phyloP scores from a whole-genome alignment of 495 filamentous ascomycete species.

The Xylaria acuta region DNA sequence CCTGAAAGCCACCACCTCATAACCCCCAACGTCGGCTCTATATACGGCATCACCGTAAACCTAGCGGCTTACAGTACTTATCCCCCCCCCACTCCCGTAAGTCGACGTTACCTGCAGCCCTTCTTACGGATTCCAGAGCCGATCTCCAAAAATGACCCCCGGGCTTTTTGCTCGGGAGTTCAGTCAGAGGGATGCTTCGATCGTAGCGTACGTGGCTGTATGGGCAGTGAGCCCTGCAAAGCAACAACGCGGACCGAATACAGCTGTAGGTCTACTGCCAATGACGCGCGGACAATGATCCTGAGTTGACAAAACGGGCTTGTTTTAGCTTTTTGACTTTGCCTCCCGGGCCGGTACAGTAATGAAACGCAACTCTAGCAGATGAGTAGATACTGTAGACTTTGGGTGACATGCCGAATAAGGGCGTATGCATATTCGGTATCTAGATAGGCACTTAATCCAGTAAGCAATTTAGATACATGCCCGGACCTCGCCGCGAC shows the following conservation, averaged over 20 bases:
- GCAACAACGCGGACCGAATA: background rate
- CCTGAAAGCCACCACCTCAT: slow-evolving; percentile 4
- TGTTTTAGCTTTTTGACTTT: background rate
- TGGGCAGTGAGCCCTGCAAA: background rate
- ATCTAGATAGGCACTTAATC: slow-evolving; percentile 2
- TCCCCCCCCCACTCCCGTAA: background rate
- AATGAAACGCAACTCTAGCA: background rate
- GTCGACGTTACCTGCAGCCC: background rate
- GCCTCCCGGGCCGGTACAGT: background rate
- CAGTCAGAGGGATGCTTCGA: background rate
- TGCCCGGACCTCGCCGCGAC: background rate
- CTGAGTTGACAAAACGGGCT: background rate
- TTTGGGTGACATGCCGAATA: slow-evolving; percentile 3
- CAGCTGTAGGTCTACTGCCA: background rate
- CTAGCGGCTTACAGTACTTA: background rate
- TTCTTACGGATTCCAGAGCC: slow-evolving; percentile 1
- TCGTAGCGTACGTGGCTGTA: slow-evolving; percentile 2
- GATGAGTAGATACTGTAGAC: background rate
- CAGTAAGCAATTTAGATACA: background rate
- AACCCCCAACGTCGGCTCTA: background rate
- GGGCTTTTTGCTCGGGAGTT: slow-evolving; percentile 3
- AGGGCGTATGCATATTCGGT: slow-evolving; percentile 12
- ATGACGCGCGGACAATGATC: slow-evolving; percentile 3
- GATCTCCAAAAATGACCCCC: background rate
- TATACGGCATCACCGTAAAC: background rate